Evolutionary conservation across 2,329 filamentous ascomycete genomes (phyloP), one percentile per base, ranked within the genome.

Genomic region (Cladophialophora exuberans): DNA sequence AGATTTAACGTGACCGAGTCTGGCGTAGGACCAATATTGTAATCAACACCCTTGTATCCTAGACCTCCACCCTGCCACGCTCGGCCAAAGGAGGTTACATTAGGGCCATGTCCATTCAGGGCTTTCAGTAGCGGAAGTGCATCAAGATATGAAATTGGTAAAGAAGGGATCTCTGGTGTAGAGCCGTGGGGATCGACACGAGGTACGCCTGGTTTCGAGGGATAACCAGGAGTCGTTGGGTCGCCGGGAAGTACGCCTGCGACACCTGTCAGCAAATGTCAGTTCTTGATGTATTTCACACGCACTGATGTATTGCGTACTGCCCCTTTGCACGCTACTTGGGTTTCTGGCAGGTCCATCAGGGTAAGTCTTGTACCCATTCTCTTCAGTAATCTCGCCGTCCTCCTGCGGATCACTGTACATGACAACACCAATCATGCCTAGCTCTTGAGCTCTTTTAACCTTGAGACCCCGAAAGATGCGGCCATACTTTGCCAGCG

Each of bases 361-460:
- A 0, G 93, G 93, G 67, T 97, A 97, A 1, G 83, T 70, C 46
- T 86, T 80, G 66, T 88, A 83, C 1, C 92, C 93, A 64, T 96
- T 90, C 67, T 84, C 83, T 60, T 92, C 90, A 0, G 89, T 96
- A 11, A 89, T 79, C 6, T 87, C 79, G 15, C 89, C 89, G 72
- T 97, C 93, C 66, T 96, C 90, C 38, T 92, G 90, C 1, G 93
- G 93, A 69, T 97, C 93, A 39, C 81, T 87, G 73, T 93, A 97
- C 43, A 97, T 83, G 44, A 97, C 76, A 10, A 83, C 80, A n/a
- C 91, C 93, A 39, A 94, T 77, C 83, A 94, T 93, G 30, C 92
- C 93, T 15, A 96, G 78, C 64, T 97, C 90, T 71, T 96, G 88
- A 1, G 93, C 93, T 46, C 91, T 84, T 78, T 96, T 96, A 53